Base-by-base conservation (phyloP, 2,329 filamentous ascomycete species). In the Ascochyta koolunga region DNA sequence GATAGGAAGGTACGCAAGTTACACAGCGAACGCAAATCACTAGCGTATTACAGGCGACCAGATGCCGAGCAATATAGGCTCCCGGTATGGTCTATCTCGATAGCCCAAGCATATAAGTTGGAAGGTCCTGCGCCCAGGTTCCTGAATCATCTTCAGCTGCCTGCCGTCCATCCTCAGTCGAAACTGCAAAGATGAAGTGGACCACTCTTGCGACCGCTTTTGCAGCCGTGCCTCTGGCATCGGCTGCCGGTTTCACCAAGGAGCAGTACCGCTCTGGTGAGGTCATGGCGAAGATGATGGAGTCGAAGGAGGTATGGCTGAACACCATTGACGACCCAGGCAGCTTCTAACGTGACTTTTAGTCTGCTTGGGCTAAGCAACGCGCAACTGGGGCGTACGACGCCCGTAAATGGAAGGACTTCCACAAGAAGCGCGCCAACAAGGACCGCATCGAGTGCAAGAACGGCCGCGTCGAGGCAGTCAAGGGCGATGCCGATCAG, bases 401-500 rank as follows among this genome's bases (percentile, higher is more conserved):
- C 57, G 67, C 53, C 61, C 69, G 64, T 54, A 67, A 54, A 42
- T 73, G 67, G 67, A 66, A 62, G 11, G 68, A 63, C 32, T 73
- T 70, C 58, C 44, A 60, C 48, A 64, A 66, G 56, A 70, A 70
- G 53, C 62, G 66, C 8, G 18, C 42, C 48, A 58, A 62, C 57
- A 68, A 67, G 56, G 60, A 67, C 53, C 58, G 62, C 54, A 68
- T 73, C 39, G 58, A 61, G 37, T 73, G 70, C 65, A 69, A 68
- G 25, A 47, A 76, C 46, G 75, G 74, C 44, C 58, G 67, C 5
- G 73, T 72, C 5, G 68, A 70, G 44, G 75, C 71, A 29, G 71
- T 75, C 33, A 63, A 66, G 44, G 72, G 72, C 56, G 73, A 77
- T 31, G 58, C 72, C 16, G 69, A 70, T 48, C 73, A 76, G 60